Base-by-base conservation (phyloP, 192 early-diverging fungal species). In the Umbelopsis ramanniana region DNA sequence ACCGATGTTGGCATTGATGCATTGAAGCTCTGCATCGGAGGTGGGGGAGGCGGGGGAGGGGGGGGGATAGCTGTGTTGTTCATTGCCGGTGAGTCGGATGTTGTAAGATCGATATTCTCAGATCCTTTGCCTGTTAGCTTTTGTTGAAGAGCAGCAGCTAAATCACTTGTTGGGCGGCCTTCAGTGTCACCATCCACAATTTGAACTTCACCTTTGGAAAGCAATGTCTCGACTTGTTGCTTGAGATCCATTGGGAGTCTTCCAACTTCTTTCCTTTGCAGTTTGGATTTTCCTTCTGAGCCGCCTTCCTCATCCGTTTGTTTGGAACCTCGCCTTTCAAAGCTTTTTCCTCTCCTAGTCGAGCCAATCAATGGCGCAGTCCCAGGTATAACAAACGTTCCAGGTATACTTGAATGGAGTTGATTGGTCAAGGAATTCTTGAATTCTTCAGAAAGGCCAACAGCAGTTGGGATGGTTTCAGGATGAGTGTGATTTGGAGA, bases 121-220 rank as follows among this genome's bases (percentile, higher is more conserved):
- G 21, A 11, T 3, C 12, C 43, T 48, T 48, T 55, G 15, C 71
- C 46, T 24, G 52, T 52, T 24, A 81, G 24, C 45, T 74, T 54
- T 35, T 74, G 68, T 50, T 81, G 68, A 11, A 81, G 46, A 11
- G 54, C 75, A 33, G 76, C 76, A 14, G 79, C 79, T 29, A 81
- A 38, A 6, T 50, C 79, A 63, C 69, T 72, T 9, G 74, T 77
- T 11, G 79, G 79, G 37, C 74, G 57, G 17, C 12, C 72, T 72
- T 81, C 79, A 5, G 70, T 35, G 24, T 70, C 54, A 14, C 71
- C 76, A 10, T 46, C 69, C 5, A 3, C 7, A 0, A 21, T 26
- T 2, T 52, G n/a, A 24, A 43, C 43, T 26, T 74, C 67, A 19
- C 71, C 29, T 52, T 69, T 57, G 4, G 26, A 22, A n/a, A 79